Conservation (phyloP, 2,329 filamentous ascomycete species). For the Capronia americana region DNA sequence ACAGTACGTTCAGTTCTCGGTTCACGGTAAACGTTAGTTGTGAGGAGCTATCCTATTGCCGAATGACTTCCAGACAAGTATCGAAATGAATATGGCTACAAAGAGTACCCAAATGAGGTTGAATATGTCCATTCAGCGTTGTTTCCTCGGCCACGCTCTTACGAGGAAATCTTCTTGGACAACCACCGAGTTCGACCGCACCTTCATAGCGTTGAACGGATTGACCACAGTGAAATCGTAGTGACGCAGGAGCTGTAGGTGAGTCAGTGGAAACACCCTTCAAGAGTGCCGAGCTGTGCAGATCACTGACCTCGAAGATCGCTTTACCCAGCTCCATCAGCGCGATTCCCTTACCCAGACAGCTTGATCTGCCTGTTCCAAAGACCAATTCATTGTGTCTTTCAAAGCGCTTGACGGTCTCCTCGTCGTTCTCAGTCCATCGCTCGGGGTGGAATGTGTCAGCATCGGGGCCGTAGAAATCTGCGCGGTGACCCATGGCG, state of each 20-base stretch:
- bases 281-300: background rate
- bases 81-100: background rate
- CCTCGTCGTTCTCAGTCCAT: conserved; percentile 53
- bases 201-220: conserved; percentile 7
- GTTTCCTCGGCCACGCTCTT: conserved; percentile 9
- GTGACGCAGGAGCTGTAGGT: conserved; percentile 3
- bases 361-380: conserved; percentile 53
- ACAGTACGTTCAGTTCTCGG: background rate
- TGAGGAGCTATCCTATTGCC: background rate
- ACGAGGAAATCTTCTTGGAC: conserved; percentile 12
- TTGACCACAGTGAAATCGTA: conserved; percentile 8
- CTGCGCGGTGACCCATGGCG: conserved; percentile 47
- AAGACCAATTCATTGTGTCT: conserved; percentile 54
- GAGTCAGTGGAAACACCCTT: background rate
- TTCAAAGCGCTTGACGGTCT: conserved; percentile 48
- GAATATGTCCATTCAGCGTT: background rate
- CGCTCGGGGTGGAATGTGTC: conserved; percentile 57
- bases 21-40: background rate
- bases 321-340: conserved; percentile 58
- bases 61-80: background rate
- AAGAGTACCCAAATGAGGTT: background rate
- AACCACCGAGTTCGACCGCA: conserved; percentile 8
- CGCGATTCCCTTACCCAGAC: conserved; percentile 57
- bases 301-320: conserved; percentile 3
- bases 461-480: conserved; percentile 50